Conservation (phyloP, 805 yeast species). For the Kregervanrija pseudodelftensis region DNA sequence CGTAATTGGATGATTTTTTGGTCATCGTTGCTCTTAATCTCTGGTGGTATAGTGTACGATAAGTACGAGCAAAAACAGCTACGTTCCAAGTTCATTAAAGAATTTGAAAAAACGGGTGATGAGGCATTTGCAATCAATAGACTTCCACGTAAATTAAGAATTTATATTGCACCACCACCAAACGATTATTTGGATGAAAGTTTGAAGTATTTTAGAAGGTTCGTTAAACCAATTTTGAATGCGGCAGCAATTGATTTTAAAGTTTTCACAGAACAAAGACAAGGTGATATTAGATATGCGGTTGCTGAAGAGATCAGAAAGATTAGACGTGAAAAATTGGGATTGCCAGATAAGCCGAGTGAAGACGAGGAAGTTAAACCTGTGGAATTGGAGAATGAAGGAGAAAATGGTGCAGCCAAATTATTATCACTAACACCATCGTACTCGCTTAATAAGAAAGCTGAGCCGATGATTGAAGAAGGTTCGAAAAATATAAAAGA, state of each 20-base stretch:
- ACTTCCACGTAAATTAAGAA: slow-evolving; percentile 67
- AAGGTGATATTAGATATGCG: slow-evolving; percentile 76
- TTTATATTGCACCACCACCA: slow-evolving; percentile 96
- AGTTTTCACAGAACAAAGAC: slow-evolving; percentile 66
- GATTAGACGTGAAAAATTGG: slow-evolving; percentile 43
- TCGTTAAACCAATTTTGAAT: slow-evolving; percentile 77
- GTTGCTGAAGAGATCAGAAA: slow-evolving; percentile 82
- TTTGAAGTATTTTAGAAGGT: slow-evolving; percentile 64
- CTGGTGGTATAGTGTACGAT: slow-evolving; percentile 80
- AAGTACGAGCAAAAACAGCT: slow-evolving; percentile 61
- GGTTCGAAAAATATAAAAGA: slow-evolving; percentile 27
- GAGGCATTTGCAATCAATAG: slow-evolving; percentile 36
- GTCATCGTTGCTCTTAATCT: slow-evolving; percentile 53
- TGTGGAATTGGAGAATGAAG: slow-evolving; percentile 1
- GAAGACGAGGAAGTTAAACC: not conserved
- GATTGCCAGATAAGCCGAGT: slow-evolving; percentile 15
- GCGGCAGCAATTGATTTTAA: slow-evolving; percentile 83
- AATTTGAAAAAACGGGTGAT: slow-evolving; percentile 49
- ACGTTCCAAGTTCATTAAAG: slow-evolving; percentile 55
- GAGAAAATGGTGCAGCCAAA: slow-evolving; percentile 4
- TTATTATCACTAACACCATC: too few relatives aligned
- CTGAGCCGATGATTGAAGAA: slow-evolving; percentile 14
- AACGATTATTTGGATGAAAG: slow-evolving; percentile 78
- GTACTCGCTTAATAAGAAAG: too few relatives aligned
- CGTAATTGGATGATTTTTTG: slow-evolving; percentile 92